Evolutionary conservation across 31 red algal genomes (phyloP).

Genomic region (Endocladia muricata): DNA sequence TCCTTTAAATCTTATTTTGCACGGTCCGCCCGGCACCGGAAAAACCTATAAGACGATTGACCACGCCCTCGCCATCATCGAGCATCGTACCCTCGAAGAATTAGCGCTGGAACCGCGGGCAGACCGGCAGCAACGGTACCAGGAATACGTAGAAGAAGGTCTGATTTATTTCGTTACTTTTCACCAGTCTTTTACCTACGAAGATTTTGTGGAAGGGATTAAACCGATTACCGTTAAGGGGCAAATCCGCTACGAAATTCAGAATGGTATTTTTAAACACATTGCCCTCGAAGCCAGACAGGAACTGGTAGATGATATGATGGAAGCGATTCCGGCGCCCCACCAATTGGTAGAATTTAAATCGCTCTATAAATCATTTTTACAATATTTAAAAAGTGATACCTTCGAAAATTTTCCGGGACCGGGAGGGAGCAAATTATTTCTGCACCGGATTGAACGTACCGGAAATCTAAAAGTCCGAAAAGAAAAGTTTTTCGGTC

Average conservation of each 20-base stretch:
- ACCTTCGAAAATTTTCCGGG: too few relatives aligned
- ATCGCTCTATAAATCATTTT: too few relatives aligned
- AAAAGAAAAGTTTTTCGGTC: too few relatives aligned
- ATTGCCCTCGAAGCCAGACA: background rate
- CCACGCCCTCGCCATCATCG: too few relatives aligned
- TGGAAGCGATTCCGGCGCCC: background rate
- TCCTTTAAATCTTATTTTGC: background rate
- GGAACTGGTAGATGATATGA: background rate
- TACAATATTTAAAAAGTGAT: too few relatives aligned
- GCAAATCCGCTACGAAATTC: background rate
- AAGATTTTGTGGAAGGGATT: slow-evolving; percentile 1
- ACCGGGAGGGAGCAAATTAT: too few relatives aligned
- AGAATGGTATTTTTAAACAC: background rate
- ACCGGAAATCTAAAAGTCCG: too few relatives aligned
- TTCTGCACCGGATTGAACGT: too few relatives aligned
- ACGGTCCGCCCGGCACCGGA: background rate
- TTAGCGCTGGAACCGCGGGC: too few relatives aligned
- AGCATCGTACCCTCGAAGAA: too few relatives aligned
- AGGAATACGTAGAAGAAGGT: background rate
- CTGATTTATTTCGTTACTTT: background rate
- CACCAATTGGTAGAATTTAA: background rate
- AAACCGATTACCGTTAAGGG: background rate
- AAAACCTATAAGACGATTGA: background rate
- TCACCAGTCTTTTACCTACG: background rate
- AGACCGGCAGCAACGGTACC: background rate